These are phyloP conservation scores for Vigna reflexopilosa DNA, from an alignment of 306 rosid species.

Conservation along the genomic window DNA sequence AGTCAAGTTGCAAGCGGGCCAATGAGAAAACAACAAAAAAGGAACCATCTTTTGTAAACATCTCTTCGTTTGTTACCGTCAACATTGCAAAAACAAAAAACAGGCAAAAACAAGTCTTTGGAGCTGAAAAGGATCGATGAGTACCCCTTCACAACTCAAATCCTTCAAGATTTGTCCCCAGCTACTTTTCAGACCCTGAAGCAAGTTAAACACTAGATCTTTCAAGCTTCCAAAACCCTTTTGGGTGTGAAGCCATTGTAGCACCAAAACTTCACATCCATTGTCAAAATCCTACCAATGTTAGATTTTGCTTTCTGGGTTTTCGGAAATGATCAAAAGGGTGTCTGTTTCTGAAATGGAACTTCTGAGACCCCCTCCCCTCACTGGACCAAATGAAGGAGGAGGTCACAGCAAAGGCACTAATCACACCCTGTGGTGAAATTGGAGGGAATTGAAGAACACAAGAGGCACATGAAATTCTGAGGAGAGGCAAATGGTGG, in stretches of 20 bases:
- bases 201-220: conserved; percentile 54
- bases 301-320: conserved; percentile 38
- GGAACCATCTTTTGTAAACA: conserved; percentile 19
- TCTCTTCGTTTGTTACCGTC: conserved; percentile 29
- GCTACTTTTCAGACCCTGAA: conserved; percentile 38
- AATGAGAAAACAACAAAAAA: conserved; percentile 34
- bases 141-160: conserved; percentile 44
- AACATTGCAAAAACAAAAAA: conserved; percentile 5
- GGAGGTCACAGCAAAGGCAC: conserved; percentile 20
- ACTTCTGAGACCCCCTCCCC: conserved; percentile 20
- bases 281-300: conserved; percentile 18
- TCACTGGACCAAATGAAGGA: conserved; percentile 26
- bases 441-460: conserved; percentile 53
- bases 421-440: conserved; percentile 31
- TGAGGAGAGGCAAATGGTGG: conserved; percentile 57
- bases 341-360: conserved; percentile 28
- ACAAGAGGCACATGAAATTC: conserved; percentile 56
- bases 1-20: conserved; percentile 23
- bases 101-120: conserved; percentile 13
- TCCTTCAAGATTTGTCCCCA: conserved; percentile 37
- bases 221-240: conserved; percentile 38
- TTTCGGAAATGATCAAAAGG: conserved; percentile 45
- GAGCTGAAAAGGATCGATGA: conserved; percentile 36
- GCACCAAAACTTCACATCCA: conserved; percentile 29
- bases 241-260: conserved; percentile 36